Percentiles rank a stretch among this genome's conserved stretches.
These are phyloP conservation scores for Pleurotus djamor DNA, from an alignment of 768 basidiomycete genomes.

Conservation along the genomic window DNA sequence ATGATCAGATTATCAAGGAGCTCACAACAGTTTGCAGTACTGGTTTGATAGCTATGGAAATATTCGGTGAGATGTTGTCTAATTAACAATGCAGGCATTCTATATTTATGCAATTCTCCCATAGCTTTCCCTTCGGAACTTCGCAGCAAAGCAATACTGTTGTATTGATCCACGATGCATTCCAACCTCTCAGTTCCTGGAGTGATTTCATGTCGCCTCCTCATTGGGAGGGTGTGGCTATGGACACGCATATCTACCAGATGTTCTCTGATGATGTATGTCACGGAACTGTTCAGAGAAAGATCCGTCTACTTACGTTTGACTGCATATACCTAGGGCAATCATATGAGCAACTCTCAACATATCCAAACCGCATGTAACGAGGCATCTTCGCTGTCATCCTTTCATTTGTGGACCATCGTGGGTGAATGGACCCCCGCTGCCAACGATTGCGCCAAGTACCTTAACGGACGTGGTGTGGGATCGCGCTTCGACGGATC, in stretches of 20 bases:
- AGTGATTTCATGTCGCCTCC: slow-evolving; percentile 54
- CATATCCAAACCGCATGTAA: slow-evolving; percentile 65
- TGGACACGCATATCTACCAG: slow-evolving; percentile 83
- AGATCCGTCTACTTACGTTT: neutral
- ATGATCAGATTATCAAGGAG: neutral
- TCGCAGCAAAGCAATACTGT: slow-evolving; percentile 58
- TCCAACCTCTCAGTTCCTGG: slow-evolving; percentile 75
- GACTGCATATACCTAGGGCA: slow-evolving; percentile 29
- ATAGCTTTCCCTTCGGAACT: slow-evolving; percentile 31
- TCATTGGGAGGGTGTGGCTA: slow-evolving; percentile 59
- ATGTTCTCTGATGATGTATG: slow-evolving; percentile 63
- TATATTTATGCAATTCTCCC: slow-evolving; percentile 13
- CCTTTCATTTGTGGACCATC: slow-evolving; percentile 71
- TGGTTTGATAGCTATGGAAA: slow-evolving; percentile 76
- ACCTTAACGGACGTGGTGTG: slow-evolving; percentile 79
- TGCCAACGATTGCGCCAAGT: slow-evolving; percentile 74
- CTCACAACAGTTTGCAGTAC: slow-evolving; percentile 39
- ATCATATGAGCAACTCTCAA: slow-evolving; percentile 41
- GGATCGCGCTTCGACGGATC: slow-evolving; percentile 69
- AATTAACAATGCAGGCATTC: neutral
- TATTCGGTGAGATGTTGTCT: slow-evolving; percentile 47
- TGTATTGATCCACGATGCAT: slow-evolving; percentile 75
- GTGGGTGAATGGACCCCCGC: slow-evolving; percentile 91
- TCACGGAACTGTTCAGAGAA: slow-evolving; percentile 5
- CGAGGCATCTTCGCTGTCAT: slow-evolving; percentile 38